Evolutionary conservation across 169 alveolate species (phyloP).

Genomic region (Plasmodium sp.): DNA sequence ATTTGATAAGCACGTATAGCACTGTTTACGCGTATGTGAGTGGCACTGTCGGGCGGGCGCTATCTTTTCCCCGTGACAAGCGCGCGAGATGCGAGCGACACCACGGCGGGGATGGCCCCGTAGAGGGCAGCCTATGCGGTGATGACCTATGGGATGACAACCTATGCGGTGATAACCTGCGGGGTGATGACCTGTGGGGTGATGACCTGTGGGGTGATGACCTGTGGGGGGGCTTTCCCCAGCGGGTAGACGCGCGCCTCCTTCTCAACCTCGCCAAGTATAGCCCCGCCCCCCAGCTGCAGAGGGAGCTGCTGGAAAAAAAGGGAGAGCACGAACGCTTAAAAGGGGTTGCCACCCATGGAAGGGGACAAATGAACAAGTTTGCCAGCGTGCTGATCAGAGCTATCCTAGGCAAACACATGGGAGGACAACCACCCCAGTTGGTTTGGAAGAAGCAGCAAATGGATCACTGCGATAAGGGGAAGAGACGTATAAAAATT

Average conservation of each 20-base stretch:
- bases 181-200: too few species aligned
- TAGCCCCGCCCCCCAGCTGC: neutral
- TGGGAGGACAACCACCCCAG: neutral
- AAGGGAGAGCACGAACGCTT: neutral
- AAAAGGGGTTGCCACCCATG: neutral
- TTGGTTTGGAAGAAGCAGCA: neutral
- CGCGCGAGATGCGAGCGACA: neutral
- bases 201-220: too few species aligned
- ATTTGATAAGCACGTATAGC: conserved; percentile 5
- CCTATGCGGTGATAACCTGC: too few species aligned
- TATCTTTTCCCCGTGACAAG: neutral
- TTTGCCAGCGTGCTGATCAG: neutral
- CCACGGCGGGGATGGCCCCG: neutral
- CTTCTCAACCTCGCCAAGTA: neutral
- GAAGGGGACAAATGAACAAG: neutral
- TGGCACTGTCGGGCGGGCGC: neutral
- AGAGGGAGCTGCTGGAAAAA: neutral
- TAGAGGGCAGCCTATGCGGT: neutral
- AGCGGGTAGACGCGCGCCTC: neutral
- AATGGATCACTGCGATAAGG: neutral
- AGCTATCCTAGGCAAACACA: neutral
- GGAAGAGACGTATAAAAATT: neutral
- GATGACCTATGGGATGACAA: too few species aligned
- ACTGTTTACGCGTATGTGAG: neutral
- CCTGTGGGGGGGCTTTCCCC: neutral